Base-by-base conservation (phyloP, 139 green algal species). In the Picochlorum sp. region DNA sequence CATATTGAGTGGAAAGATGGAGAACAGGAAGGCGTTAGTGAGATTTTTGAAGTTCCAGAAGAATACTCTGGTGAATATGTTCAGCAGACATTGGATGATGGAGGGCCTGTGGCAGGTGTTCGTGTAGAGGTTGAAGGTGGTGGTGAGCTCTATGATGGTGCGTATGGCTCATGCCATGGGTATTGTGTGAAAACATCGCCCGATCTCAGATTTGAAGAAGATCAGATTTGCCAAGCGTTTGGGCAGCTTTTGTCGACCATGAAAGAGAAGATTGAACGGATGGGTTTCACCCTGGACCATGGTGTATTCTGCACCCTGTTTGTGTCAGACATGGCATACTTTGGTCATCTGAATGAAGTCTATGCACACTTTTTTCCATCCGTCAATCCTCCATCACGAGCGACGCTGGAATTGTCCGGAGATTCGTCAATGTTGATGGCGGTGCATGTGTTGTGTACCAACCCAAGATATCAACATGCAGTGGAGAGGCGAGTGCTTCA, bases 311-410 rank as follows among this genome's bases (percentile, higher is more conserved):
- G 95, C 64, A 84, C 92, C 69, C 65, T 98, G 16, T 92, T 87
- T 70, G 70, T 98, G 37, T 57, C 63, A 20, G 77, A 92, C 77
- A 97, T 98, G 90, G 61, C 58, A 2, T 67, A 91, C 58, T 99
- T 99, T 83, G 84, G 54, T 1, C 76, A 70, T 1, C 82, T 79
- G 30, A 99, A 99, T 67, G 68, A 30, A 8, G 86, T 76, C 4
- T 99, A 99, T 75, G 79, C 67, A 57, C 64, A 57, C 16, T 56
- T 80, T 61, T 77, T 97, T 28, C 86, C 88, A 0, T 41, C 66
- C 7, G 45, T 84, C 20, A 71, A 83, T 67, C 90, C 90, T 5
- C 81, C 90, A 15, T 88, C 89, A 18, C 70, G 91, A 15, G 88
- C 88, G 21, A 95, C 86, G 32, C 81, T 98, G 28, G 13, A 75